Evolutionary conservation across 139 green algal genomes (phyloP), one percentile per base, ranked within the genome.

Genomic region (Spirogloea muscicola): DNA sequence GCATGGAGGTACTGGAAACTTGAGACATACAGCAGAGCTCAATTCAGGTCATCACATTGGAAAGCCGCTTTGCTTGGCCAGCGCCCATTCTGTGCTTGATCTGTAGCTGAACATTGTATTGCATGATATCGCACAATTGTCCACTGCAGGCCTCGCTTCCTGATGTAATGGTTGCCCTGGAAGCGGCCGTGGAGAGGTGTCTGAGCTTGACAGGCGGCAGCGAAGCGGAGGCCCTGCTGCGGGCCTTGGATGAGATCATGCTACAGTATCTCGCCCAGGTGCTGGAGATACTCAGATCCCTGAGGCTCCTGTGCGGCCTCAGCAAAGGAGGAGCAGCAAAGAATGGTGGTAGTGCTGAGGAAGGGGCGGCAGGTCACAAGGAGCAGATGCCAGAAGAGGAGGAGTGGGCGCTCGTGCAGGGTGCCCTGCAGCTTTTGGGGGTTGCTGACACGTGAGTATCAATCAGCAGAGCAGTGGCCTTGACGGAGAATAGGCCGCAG

Each of bases 181-280:
- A 70, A 27, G 71, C 58, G 2, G 79, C 79, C 2, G 58, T 88
- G 21, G 71, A 83, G 21, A 51, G 84, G 29, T 93, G 87, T 63
- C 18, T 79, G 2, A 34, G 29, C 27, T 77, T 79, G 33, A 91
- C 77, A 6, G 71, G 64, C 1, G 87, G 89, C 41, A 89, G 81
- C 1, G 86, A 86, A 80, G 55, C 91, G 58, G 88, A 81, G 3
- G 60, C 74, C 9, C 82, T 94, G 58, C 52, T 87, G 13, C 33
- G 29, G 1, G 67, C 80, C 1, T 44, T 91, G n/a, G 89, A 94
- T 66, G 60, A 76, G 5, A 57, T 57, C 1, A 41, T 88, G 29
- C 46, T 79, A 37, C 68, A 80, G 33, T 90, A 86, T 41, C 27
- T 80, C 43, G 46, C 57, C 31, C 43, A 27, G n/a, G 51, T 82